Evolutionary conservation across 371 early-diverging fungal species (phyloP).

Genomic region (Zopfochytrium polystomum): DNA sequence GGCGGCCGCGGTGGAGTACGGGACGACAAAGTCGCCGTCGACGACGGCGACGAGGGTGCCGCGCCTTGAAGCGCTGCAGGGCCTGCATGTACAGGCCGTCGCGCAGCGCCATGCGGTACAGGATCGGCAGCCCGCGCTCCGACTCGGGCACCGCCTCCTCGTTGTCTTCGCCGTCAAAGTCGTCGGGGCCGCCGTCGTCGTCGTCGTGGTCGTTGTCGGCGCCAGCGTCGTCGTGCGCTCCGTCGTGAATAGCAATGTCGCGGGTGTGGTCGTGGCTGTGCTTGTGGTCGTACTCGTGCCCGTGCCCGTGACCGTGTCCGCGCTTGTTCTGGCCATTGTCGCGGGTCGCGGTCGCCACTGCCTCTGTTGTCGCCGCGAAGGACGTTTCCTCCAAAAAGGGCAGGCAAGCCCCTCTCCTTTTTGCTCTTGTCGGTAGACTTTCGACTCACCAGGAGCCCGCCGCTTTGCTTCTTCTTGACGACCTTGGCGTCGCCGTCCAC

Average conservation of each 20-base stretch:
- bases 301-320: too few relatives aligned
- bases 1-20: background rate
- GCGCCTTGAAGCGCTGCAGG: background rate
- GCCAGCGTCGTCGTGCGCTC: background rate
- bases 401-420: too few relatives aligned
- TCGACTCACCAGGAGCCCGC: background rate
- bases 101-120: background rate
- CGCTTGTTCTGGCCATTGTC: too few relatives aligned
- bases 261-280: too few relatives aligned
- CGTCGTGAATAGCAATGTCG: too few relatives aligned
- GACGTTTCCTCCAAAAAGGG: too few relatives aligned
- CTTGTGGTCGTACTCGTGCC: too few relatives aligned
- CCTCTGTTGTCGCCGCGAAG: too few relatives aligned
- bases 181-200: background rate
- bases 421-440: too few relatives aligned
- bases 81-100: slow-evolving; percentile 3
- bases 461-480: background rate
- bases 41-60: slow-evolving; percentile 5
- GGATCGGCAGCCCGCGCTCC: background rate
- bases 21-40: slow-evolving; percentile 4
- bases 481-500: background rate
- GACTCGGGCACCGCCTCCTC: background rate
- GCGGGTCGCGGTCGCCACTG: too few relatives aligned
- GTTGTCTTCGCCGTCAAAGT: too few relatives aligned
- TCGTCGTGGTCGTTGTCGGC: slow-evolving; percentile 2